Conservation (phyloP, 768 basidiomycete genomes). For the Mycena venus region DNA sequence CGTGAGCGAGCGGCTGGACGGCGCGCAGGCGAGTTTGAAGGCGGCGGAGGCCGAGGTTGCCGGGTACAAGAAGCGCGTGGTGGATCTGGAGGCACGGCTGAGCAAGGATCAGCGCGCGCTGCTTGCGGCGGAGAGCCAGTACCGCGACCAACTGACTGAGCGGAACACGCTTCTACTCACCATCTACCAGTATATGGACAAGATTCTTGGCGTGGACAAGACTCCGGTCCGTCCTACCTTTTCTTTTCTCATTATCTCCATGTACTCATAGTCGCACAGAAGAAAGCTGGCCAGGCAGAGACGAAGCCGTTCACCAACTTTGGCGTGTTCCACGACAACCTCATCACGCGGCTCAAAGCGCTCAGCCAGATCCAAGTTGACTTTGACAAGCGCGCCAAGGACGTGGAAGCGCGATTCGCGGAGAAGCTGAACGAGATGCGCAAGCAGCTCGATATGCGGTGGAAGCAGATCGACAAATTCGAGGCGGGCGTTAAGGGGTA, state of each 20-base stretch:
- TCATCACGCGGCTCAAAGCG: constrained; percentile 88
- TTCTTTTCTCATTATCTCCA: neutral
- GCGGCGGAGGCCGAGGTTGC: constrained; percentile 78
- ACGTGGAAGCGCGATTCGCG: constrained; percentile 77
- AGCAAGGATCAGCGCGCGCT: constrained; percentile 86
- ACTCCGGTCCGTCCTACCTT: constrained; percentile 75
- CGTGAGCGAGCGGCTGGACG: constrained; percentile 91
- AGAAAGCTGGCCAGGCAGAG: constrained; percentile 81
- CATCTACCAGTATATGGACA: constrained; percentile 96
- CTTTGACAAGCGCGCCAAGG: constrained; percentile 89
- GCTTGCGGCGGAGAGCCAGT: constrained; percentile 80
- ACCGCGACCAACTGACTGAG: constrained; percentile 93
- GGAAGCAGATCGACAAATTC: constrained; percentile 95
- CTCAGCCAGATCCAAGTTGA: constrained; percentile 87
- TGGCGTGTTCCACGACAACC: constrained; percentile 92
- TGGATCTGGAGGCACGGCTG: constrained; percentile 84
- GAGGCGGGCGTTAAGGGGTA: constrained; percentile 87
- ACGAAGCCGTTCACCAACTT: constrained; percentile 97
- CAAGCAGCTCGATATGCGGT: constrained; percentile 88
- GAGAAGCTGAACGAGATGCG: constrained; percentile 86
- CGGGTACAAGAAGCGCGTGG: constrained; percentile 69
- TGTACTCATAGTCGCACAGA: constrained; percentile 55
- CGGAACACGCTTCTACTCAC: constrained; percentile 91
- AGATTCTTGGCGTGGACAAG: constrained; percentile 91
- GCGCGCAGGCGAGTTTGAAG: constrained; percentile 70